Evolutionary conservation across 2,329 filamentous ascomycete genomes (phyloP).

Genomic region (Fusarium floridanum): DNA sequence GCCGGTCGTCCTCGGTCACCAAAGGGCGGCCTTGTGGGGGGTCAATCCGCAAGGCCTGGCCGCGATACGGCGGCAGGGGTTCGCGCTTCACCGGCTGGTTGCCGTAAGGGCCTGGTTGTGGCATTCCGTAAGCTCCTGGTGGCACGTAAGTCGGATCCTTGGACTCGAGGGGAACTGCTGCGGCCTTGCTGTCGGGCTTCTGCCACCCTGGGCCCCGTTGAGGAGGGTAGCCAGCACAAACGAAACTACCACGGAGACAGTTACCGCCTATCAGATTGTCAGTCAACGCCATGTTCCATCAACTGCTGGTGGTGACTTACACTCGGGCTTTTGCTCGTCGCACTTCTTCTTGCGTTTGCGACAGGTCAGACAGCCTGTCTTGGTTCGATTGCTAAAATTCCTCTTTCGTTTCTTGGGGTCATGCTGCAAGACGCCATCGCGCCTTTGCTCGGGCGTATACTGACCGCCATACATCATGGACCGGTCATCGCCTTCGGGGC

Average conservation of each 20-base stretch:
- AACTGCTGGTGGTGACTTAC: conserved; percentile 65
- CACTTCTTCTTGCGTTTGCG: conserved; percentile 97
- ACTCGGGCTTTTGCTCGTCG: conserved; percentile 92
- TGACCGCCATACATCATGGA: conserved; percentile 57
- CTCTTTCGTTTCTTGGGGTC: conserved; percentile 79
- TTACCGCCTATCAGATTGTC: conserved; percentile 75
- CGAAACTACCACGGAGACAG: conserved; percentile 89
- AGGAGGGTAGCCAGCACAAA: conserved; percentile 91
- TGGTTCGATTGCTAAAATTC: conserved; percentile 94
- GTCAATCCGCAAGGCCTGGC: conserved; percentile 72
- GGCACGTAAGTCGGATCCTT: conserved; percentile 78
- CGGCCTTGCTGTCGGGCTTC: conserved; percentile 78
- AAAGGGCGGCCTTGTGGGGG: conserved; percentile 70
- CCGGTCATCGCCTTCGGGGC: conserved; percentile 66
- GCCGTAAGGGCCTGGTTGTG: conserved; percentile 58
- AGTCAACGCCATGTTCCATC: conserved; percentile 25
- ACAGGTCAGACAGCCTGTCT: conserved; percentile 95
- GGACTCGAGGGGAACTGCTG: conserved; percentile 82
- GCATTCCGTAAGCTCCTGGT: conserved; percentile 73
- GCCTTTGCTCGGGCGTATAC: conserved; percentile 63
- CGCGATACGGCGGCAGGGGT: conserved; percentile 70
- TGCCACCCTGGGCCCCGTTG: conserved; percentile 79
- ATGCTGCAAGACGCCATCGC: conserved; percentile 65
- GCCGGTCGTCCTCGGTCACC: conserved; percentile 69
- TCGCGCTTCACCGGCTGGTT: conserved; percentile 65